Conservation (phyloP, 176 grass and related monocot species). For the Zoysia pacifica region DNA sequence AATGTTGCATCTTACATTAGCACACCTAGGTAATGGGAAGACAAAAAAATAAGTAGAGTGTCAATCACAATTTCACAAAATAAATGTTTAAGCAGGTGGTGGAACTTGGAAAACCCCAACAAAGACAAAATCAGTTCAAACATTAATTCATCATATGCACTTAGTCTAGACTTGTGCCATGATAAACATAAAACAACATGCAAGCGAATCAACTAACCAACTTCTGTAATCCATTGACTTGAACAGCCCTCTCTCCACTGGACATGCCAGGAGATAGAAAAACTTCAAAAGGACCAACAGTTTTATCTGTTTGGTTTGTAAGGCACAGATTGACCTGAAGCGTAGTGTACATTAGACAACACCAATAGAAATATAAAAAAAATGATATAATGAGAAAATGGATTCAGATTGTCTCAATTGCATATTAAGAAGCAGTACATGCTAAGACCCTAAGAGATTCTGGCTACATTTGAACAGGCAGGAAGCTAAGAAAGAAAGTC, state of each 20-base stretch:
- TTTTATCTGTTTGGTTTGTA: conserved; percentile 82
- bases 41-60: conserved; percentile 13
- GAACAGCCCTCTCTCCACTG: conserved; percentile 66
- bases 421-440: neutral
- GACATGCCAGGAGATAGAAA: conserved; percentile 63
- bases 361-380: neutral
- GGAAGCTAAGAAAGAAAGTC: neutral
- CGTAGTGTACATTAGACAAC: conserved; percentile 27
- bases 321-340: conserved; percentile 84
- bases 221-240: conserved; percentile 94
- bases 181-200: conserved; percentile 22
- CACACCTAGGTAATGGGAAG: neutral
- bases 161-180: neutral
- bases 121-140: neutral
- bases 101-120: neutral
- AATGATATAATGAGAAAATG: too few species aligned
- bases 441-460: conserved; percentile 11
- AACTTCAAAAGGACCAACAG: conserved; percentile 95
- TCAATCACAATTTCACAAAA: conserved; percentile 5
- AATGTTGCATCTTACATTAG: conserved; percentile 4
- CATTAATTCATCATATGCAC: neutral
- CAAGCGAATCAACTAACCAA: conserved; percentile 61
- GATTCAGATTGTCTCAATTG: neutral
- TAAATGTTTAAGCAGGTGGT: conserved; percentile 7
- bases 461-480: neutral